Percentiles rank a stretch among this genome's conserved stretches.
phyloP scores from a whole-genome alignment of 768 basidiomycete genomes.

The Amanita exitialis region DNA sequence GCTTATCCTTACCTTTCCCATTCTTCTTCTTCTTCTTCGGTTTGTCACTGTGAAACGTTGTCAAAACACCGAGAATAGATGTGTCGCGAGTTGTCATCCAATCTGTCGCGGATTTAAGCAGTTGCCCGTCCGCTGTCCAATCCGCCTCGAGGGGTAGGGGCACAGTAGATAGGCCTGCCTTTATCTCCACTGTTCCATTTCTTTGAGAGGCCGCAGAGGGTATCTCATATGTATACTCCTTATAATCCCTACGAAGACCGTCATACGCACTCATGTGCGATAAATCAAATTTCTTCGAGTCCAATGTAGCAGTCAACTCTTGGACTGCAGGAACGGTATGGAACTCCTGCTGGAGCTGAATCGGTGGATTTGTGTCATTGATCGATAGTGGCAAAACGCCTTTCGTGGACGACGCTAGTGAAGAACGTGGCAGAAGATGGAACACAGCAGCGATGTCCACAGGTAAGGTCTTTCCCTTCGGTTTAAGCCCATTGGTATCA shows the following conservation, averaged over 20 bases:
- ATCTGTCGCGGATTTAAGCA: constrained; percentile 26
- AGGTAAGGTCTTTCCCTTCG: constrained; percentile 64
- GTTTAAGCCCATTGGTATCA: constrained; percentile 76
- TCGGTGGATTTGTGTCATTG: constrained; percentile 6
- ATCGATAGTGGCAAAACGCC: neutral
- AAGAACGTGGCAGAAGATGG: constrained; percentile 54
- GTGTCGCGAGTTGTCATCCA: constrained; percentile 66
- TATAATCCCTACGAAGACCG: constrained; percentile 90
- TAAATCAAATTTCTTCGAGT: constrained; percentile 55
- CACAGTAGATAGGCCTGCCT: constrained; percentile 75
- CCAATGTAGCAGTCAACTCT: constrained; percentile 36
- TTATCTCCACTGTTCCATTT: constrained; percentile 25
- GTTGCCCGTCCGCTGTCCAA: constrained; percentile 29
- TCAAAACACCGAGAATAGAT: constrained; percentile 70
- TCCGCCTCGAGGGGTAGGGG: constrained; percentile 48
- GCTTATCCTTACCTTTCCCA: constrained; percentile 43
- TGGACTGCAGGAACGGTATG: constrained; percentile 33
- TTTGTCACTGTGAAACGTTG: constrained; percentile 41
- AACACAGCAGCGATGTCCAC: constrained; percentile 55
- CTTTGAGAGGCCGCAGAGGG: constrained; percentile 22
- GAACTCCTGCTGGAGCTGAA: constrained; percentile 9
- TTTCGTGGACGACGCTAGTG: constrained; percentile 19
- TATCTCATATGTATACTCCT: constrained; percentile 60
- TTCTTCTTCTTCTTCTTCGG: constrained; percentile 22
- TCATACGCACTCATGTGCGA: constrained; percentile 61